Base-by-base conservation (phyloP, 2,329 filamentous ascomycete genomes). In the Neofusicoccum cordaticola region DNA sequence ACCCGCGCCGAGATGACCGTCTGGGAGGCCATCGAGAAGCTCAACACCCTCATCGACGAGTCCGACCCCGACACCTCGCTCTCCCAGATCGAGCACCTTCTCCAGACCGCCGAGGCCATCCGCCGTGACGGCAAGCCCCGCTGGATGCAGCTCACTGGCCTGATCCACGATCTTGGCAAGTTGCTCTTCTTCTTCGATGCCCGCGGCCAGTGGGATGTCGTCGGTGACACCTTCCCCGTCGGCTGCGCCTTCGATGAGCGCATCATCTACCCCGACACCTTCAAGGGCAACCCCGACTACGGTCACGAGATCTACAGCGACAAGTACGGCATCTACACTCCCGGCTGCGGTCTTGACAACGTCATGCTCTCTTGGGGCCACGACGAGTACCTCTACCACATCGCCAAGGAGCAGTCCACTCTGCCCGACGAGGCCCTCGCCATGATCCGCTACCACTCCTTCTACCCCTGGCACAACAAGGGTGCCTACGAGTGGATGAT, bases 361-460 rank as follows among this genome's bases (percentile, higher is more conserved):
- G 82, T 96, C 70, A 93, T 96, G 89, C 84, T 97, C 66, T 91
- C 87, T 69, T 97, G 93, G 92, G 93, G 93, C 51, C 91, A 94
- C 76, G 91, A 94, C 75, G 91, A 94, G 80, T 93, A 93, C 78
- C 83, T 94, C 52, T 97, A 96, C 82, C 88, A 92, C 72, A 88
- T 96, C 67, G 87, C 91, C 78, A 93, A 92, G 82, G 89, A 90
- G 68, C 92, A 96, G 82, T 89, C 86, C 56, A 89, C 82, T 0
- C 83, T 97, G 48, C 93, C 93, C 0, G 83, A 85, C 52, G 92
- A 96, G 83, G 90, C 90, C 0, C 84, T 97, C 11, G 93, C 92
- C 66, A 96, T 97, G 91, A 95, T 97, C 75, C 84, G 93, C 64
- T 96, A 96, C 79, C 93, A 97, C 80, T 92, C 88, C 5, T 96